Percentiles rank a stretch among this genome's conserved stretches.
Evolutionary conservation across 345 rosid species (phyloP).

Genomic region (Erysimum cheiranthoides): DNA sequence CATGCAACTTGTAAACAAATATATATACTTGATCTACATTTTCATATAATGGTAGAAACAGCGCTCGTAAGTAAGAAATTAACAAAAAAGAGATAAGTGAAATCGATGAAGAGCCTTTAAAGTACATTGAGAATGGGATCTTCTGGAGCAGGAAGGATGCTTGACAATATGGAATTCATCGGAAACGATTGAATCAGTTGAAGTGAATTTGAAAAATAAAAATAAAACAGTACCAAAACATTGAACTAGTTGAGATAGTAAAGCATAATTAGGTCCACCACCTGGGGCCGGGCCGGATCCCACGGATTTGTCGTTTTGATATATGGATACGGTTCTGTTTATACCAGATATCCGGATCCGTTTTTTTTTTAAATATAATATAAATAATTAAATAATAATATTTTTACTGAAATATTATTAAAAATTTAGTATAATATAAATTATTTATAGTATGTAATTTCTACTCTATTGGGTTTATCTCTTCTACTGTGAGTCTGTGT

Average conservation of each 20-base stretch:
- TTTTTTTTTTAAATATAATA: too few relatives aligned
- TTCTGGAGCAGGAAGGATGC: constrained; percentile 53
- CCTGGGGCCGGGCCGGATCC: too few relatives aligned
- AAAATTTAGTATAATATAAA: too few relatives aligned
- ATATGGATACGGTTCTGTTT: too few relatives aligned
- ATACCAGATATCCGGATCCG: too few relatives aligned
- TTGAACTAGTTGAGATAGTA: background rate
- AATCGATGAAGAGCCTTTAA: background rate
- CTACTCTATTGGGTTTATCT: background rate
- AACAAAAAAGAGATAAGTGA: background rate
- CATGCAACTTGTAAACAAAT: background rate
- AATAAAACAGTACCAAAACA: background rate
- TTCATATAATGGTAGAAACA: background rate
- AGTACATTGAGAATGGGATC: constrained; percentile 62
- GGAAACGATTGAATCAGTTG: background rate
- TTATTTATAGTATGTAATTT: too few relatives aligned
- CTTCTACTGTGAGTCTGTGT: too few relatives aligned
- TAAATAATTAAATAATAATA: too few relatives aligned
- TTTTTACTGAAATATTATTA: too few relatives aligned
- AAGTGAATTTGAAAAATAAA: background rate
- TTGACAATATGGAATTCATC: constrained; percentile 55
- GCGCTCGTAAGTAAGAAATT: background rate
- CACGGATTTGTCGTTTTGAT: too few relatives aligned
- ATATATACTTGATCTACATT: background rate
- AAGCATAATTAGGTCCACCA: background rate